Base-by-base conservation (phyloP, 257 asterid genomes). In the Eucommia ulmoides region DNA sequence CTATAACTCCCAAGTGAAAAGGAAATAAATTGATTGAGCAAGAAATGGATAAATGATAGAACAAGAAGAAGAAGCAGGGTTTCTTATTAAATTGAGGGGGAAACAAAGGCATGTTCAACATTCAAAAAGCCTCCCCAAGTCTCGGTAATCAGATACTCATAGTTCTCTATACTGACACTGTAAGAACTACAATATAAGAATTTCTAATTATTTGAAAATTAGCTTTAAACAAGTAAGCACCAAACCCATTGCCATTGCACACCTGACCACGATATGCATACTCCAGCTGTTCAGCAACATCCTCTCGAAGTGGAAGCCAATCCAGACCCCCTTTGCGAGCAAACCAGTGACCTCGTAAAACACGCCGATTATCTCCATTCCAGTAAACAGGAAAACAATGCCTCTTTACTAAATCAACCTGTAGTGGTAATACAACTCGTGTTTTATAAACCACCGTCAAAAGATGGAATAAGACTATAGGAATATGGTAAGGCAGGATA, bases 311-410 rank as follows among this genome's bases (percentile, higher is more conserved):
- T 17, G 98, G 98, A 65, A 78, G 84, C 98, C 98, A 91, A 74
- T 86, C 96, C 42, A 86, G 87, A 35, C 93, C 87, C 41, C 93
- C 92, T 74, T 83, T 91, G 58, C 93, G 88, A 60, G 95, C 96
- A 73, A 86, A 91, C 98, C 98, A 91, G 56, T 91, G 96, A 50
- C 98, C 98, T 74, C 96, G 75, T 54, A 91, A 57, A 42, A 91
- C 95, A 52, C 98, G 82, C 23, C 93, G 69, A 64, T 85, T 70
- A 73, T 91, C 96, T 35, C 98, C 98, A 57, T 69, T 73, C 98
- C 96, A 86, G 63, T 86, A 91, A 54, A 91, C 98, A 41, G 98
- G 98, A 75, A 91, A 91, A 61, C 89, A 83, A 49, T 86, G 95
- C 59, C 98, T 77, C 63, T 77, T 77, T 19, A 73, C 79, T 84